Percentiles rank a stretch among this genome's conserved stretches.
Evolutionary conservation across 2,329 filamentous ascomycete genomes (phyloP).

Genomic region (Diaporthe caulivora): DNA sequence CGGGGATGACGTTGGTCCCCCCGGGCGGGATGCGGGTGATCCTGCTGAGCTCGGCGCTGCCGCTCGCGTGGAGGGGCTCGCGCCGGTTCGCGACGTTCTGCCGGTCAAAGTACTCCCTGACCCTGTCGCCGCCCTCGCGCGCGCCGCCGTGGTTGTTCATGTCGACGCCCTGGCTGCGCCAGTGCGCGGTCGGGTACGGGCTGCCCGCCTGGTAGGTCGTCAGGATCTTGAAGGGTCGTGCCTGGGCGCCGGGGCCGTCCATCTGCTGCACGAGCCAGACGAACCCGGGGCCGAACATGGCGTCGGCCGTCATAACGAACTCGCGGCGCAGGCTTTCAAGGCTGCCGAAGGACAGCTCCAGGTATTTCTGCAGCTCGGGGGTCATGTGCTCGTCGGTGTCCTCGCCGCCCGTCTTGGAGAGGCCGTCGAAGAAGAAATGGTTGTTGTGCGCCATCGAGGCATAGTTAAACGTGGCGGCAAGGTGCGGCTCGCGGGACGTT

Average conservation of each 20-base stretch:
- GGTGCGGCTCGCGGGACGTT: conserved; percentile 81
- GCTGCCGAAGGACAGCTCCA: conserved; percentile 82
- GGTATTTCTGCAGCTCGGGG: conserved; percentile 64
- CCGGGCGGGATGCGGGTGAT: conserved; percentile 65
- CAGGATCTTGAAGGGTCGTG: conserved; percentile 73
- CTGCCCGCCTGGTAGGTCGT: conserved; percentile 92
- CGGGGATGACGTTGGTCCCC: conserved; percentile 76
- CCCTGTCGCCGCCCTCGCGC: conserved; percentile 47
- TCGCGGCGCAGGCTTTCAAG: conserved; percentile 85
- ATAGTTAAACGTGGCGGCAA: conserved; percentile 90
- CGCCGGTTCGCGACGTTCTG: conserved; percentile 49
- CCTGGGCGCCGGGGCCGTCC: conserved; percentile 49
- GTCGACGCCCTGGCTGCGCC: conserved; percentile 77
- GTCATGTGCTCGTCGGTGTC: conserved; percentile 59
- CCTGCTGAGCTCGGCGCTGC: conserved; percentile 43
- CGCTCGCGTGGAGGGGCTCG: conserved; percentile 45
- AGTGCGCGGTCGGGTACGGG: conserved; percentile 88
- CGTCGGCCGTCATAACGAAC: conserved; percentile 82
- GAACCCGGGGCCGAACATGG: conserved; percentile 98
- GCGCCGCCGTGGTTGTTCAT: conserved; percentile 72
- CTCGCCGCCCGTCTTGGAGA: conserved; percentile 49
- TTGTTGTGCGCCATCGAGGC: conserved; percentile 97
- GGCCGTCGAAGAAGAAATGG: conserved; percentile 80
- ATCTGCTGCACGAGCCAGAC: conserved; percentile 84
- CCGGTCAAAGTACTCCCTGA: conserved; percentile 56